phyloP scores from a whole-genome alignment of 2,329 filamentous ascomycete genomes.

The Leptographium flavum region DNA sequence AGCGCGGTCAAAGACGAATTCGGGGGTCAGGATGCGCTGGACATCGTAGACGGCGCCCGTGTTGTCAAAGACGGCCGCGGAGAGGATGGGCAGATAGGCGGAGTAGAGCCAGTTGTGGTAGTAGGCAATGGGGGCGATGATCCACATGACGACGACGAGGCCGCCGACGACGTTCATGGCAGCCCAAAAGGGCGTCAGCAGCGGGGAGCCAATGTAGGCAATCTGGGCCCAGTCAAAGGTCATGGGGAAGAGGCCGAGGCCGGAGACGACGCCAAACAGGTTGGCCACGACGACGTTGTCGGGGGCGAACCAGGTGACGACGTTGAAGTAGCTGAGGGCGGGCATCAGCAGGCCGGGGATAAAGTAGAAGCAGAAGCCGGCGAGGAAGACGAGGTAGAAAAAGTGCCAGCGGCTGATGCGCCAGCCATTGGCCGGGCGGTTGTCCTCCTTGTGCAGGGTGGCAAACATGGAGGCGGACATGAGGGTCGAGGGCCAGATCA shows the following conservation, averaged over 20 bases:
- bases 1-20: conserved; percentile 63
- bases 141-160: conserved; percentile 72
- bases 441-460: conserved; percentile 72
- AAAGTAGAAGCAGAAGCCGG: conserved; percentile 71
- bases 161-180: conserved; percentile 74
- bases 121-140: conserved; percentile 65
- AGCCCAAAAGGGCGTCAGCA: conserved; percentile 77
- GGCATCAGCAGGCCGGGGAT: conserved; percentile 71
- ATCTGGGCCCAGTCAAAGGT: conserved; percentile 91
- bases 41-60: conserved; percentile 69
- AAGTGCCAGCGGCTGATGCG: conserved; percentile 70
- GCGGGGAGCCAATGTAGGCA: conserved; percentile 71
- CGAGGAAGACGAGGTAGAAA: conserved; percentile 60
- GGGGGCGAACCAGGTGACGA: conserved; percentile 78
- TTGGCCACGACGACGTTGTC: conserved; percentile 78
- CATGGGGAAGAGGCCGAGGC: conserved; percentile 68
- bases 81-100: conserved; percentile 76
- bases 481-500: conserved; percentile 84
- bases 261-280: conserved; percentile 73
- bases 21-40: conserved; percentile 59
- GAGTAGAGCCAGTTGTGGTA: conserved; percentile 70
- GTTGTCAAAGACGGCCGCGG: conserved; percentile 75
- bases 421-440: conserved; percentile 72
- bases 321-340: conserved; percentile 77
- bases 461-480: conserved; percentile 85